Conservation (phyloP, 441 rosid genomes). For the Arabidopsis lyrata region DNA sequence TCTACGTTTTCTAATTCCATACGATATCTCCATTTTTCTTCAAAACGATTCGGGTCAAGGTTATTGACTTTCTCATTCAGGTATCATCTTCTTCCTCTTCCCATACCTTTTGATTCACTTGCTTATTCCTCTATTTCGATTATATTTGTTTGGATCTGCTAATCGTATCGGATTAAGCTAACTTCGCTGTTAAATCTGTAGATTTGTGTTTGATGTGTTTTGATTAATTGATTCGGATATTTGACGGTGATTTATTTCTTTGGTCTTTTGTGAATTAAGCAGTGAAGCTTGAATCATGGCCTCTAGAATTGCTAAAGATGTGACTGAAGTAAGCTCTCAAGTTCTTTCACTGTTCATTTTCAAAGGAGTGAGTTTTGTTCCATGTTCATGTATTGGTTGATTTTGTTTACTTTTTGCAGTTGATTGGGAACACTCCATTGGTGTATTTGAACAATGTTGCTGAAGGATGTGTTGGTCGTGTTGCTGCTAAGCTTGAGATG, state of each 20-base stretch:
- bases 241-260: neutral
- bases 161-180: neutral
- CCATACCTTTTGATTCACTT: neutral
- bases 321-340: constrained; percentile 67
- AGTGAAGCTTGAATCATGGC: constrained; percentile 58
- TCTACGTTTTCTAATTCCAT: constrained; percentile 8
- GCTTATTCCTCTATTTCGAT: constrained; percentile 9
- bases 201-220: constrained; percentile 12
- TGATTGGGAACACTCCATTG: constrained; percentile 85
- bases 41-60: constrained; percentile 8
- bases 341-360: neutral
- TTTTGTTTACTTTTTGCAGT: constrained; percentile 42
- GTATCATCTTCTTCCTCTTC: constrained; percentile 36
- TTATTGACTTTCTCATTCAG: constrained; percentile 21
- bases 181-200: constrained; percentile 2
- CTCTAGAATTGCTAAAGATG: constrained; percentile 73
- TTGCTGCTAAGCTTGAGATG: constrained; percentile 87
- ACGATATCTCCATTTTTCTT: constrained; percentile 24
- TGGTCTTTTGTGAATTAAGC: constrained; percentile 22
- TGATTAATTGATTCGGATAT: neutral
- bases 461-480: constrained; percentile 75
- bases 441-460: constrained; percentile 75
- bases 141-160: constrained; percentile 3
- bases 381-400: constrained; percentile 13
- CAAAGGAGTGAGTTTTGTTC: constrained; percentile 1